These are phyloP conservation scores for Liquidambar formosana DNA, from an alignment of 164 flowering plant species.

Conservation along the genomic window DNA sequence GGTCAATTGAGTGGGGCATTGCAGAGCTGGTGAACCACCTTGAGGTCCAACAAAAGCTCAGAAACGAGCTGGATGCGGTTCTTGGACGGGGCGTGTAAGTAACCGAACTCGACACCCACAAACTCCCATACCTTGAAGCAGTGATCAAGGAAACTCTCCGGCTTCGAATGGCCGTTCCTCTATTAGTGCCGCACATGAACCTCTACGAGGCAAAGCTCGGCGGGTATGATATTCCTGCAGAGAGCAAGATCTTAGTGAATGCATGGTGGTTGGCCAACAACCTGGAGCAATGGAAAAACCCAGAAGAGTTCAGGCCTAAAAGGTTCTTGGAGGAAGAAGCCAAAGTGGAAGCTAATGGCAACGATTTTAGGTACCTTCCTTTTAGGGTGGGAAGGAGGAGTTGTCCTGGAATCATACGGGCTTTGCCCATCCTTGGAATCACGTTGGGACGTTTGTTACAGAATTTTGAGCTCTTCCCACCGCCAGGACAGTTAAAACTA, in stretches of 20 bases:
- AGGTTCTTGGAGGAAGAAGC: conserved; percentile 83
- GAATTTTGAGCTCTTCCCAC: conserved; percentile 85
- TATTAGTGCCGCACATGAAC: conserved; percentile 96
- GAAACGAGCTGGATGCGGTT: conserved; percentile 60
- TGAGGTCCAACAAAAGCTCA: conserved; percentile 63
- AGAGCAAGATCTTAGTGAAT: conserved; percentile 89
- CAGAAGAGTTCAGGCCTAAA: conserved; percentile 84
- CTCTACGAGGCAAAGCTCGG: conserved; percentile 81
- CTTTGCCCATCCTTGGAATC: conserved; percentile 82
- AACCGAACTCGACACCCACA: conserved; percentile 72
- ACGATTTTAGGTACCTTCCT: conserved; percentile 81
- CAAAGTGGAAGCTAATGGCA: conserved; percentile 84
- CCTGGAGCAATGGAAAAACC: conserved; percentile 72
- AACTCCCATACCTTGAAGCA: conserved; percentile 84
- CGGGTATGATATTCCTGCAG: conserved; percentile 85
- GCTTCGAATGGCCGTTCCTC: conserved; percentile 86
- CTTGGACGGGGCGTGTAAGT: conserved; percentile 64
- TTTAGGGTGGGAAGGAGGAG: conserved; percentile 89
- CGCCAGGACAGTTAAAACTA: conserved; percentile 72
- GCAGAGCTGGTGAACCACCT: conserved; percentile 88
- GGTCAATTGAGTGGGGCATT: conserved; percentile 40
- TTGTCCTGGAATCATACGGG: conserved; percentile 92
- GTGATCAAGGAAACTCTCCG: conserved; percentile 86
- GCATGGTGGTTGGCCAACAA: conserved; percentile 95
- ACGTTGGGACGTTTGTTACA: conserved; percentile 86